Percentiles rank a stretch among this genome's conserved stretches.
Conservation (phyloP, 2,329 filamentous ascomycete genomes). For the Aspergillus arachidicola region DNA sequence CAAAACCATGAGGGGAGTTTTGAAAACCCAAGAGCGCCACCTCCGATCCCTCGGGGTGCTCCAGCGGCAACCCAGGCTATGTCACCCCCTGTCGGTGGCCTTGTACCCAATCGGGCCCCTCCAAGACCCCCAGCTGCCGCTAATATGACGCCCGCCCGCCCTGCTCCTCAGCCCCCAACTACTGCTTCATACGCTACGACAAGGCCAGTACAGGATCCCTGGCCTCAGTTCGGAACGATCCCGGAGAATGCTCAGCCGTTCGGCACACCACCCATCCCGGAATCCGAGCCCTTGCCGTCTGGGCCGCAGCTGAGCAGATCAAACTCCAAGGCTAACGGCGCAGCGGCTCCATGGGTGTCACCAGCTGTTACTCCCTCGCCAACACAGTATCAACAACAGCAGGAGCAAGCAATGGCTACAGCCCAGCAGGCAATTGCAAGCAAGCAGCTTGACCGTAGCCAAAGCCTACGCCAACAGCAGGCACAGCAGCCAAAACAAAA, state of each 20-base stretch:
- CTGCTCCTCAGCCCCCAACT: constrained; percentile 46
- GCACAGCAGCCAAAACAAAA: constrained; percentile 57
- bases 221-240: constrained; percentile 1
- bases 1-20: constrained; percentile 91
- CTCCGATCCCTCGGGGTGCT: constrained; percentile 71
- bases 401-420: constrained; percentile 79
- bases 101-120: constrained; percentile 81
- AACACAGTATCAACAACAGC: constrained; percentile 65
- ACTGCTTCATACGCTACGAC: constrained; percentile 45
- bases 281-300: constrained; percentile 62
- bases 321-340: constrained; percentile 64
- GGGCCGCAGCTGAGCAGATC: constrained; percentile 71
- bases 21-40: constrained; percentile 91
- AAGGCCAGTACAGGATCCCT: constrained; percentile 59
- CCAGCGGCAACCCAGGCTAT: constrained; percentile 53
- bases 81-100: constrained; percentile 49
- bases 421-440: constrained; percentile 76
- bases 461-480: constrained; percentile 70
- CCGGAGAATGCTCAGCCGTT: constrained; percentile 35
- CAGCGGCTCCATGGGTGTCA: constrained; percentile 52
- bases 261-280: constrained; percentile 54
- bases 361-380: constrained; percentile 41
- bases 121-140: constrained; percentile 73
- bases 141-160: constrained; percentile 43
- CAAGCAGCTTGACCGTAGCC: constrained; percentile 68